Percentiles rank a stretch among this genome's conserved stretches.
Conservation (phyloP, 495 filamentous ascomycete genomes). For the Ramalina peruviana region DNA sequence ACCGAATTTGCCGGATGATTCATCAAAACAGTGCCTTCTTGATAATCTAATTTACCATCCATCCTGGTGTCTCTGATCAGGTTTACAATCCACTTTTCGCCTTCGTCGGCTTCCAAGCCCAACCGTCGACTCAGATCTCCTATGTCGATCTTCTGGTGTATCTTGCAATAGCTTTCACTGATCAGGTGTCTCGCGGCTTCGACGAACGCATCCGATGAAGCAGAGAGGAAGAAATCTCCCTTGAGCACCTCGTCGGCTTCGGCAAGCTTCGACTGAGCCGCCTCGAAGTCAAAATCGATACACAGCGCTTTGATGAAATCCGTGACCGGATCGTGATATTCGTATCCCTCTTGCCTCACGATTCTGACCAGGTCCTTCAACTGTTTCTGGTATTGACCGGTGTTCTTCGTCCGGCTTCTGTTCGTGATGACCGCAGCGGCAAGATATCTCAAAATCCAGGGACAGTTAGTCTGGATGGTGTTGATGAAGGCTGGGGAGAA, state of each 20-base stretch:
- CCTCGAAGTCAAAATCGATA: conserved; percentile 97
- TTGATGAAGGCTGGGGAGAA: conserved; percentile 96
- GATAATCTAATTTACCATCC: conserved; percentile 97
- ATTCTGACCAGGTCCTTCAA: conserved; percentile 91
- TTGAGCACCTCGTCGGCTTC: conserved; percentile 86
- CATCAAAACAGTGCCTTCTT: conserved; percentile 97
- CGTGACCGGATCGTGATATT: conserved; percentile 91
- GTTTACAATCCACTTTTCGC: conserved; percentile 99
- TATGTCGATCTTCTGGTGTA: conserved; percentile 95
- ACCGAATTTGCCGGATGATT: conserved; percentile 97
- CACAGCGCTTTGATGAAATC: conserved; percentile 92
- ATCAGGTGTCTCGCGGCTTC: conserved; percentile 91
- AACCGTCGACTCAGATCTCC: conserved; percentile 77
- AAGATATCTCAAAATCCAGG: conserved; percentile 92
- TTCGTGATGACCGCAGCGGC: conserved; percentile 93
- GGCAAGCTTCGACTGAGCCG: conserved; percentile 81
- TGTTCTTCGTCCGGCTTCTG: conserved; percentile 65
- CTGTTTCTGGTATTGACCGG: conserved; percentile 87
- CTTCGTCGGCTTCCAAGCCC: conserved; percentile 80
- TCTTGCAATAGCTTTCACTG: conserved; percentile 98
- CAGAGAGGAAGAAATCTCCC: conserved; percentile 88
- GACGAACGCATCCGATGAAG: conserved; percentile 75
- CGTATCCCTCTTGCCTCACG: conserved; percentile 90
- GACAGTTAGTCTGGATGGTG: conserved; percentile 94
- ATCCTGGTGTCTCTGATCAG: conserved; percentile 93